Conservation (phyloP, 441 rosid species). For the Capsella rubella region DNA sequence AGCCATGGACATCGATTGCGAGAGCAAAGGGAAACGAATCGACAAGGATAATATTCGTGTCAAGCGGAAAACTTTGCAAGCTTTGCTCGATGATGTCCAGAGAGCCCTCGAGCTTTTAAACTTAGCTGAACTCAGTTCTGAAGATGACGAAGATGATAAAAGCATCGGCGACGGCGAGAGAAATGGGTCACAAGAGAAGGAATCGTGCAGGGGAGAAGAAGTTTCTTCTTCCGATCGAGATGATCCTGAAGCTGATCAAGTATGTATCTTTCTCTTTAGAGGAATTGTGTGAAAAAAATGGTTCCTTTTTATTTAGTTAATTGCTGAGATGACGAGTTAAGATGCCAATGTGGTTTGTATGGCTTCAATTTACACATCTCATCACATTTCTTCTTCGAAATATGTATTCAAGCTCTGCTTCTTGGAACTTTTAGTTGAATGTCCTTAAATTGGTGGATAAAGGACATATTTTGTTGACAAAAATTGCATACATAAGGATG, state of each 20-base stretch:
- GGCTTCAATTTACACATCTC: not conserved
- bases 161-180: not conserved
- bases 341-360: no score
- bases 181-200: not conserved
- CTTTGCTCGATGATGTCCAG: slow-evolving; percentile 79
- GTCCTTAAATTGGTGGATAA: no score
- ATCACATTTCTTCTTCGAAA: not conserved
- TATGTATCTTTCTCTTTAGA: slow-evolving; percentile 16
- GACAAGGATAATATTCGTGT: slow-evolving; percentile 56
- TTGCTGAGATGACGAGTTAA: no score
- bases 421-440: not conserved
- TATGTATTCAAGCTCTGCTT: not conserved
- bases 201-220: not conserved
- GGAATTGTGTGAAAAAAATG: no score
- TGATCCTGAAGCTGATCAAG: slow-evolving; percentile 69
- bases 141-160: slow-evolving; percentile 23
- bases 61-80: slow-evolving; percentile 66
- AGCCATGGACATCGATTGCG: not conserved
- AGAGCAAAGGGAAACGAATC: not conserved
- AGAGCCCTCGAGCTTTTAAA: slow-evolving; percentile 67
- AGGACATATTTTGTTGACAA: no score
- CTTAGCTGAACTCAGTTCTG: slow-evolving; percentile 4
- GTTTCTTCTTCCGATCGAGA: not conserved
- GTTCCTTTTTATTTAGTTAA: no score
- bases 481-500: no score